phyloP scores from a whole-genome alignment of 179 eudicot species.

The Patellifolia procumbens region DNA sequence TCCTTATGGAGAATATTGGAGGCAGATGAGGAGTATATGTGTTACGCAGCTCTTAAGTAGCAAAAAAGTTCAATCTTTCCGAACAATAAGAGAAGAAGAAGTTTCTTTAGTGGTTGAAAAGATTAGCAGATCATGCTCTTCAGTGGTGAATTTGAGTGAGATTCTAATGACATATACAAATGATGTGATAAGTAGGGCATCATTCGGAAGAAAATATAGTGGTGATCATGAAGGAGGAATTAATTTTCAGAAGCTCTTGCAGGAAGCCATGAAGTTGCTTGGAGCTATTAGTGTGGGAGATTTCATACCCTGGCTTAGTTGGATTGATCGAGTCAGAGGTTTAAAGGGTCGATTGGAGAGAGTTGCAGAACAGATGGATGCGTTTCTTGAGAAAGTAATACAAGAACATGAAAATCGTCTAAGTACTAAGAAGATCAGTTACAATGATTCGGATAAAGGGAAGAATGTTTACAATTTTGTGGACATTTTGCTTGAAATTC shows the following conservation, averaged over 20 bases:
- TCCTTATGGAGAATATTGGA: slow-evolving; percentile 49
- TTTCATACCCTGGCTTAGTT: slow-evolving; percentile 37
- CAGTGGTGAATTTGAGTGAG: slow-evolving; percentile 39
- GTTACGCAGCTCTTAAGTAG: slow-evolving; percentile 38
- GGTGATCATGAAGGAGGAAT: slow-evolving; percentile 26
- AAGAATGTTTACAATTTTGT: slow-evolving; percentile 20
- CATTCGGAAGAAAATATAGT: slow-evolving; percentile 44
- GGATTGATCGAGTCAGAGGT: slow-evolving; percentile 30
- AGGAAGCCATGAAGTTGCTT: slow-evolving; percentile 15
- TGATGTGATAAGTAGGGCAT: slow-evolving; percentile 33
- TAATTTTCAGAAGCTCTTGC: slow-evolving; percentile 22
- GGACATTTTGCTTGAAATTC: slow-evolving; percentile 29
- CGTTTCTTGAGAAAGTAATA: slow-evolving; percentile 19
- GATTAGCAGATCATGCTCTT: slow-evolving; percentile 9
- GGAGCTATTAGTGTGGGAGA: slow-evolving; percentile 38
- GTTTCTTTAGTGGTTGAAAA: slow-evolving; percentile 29
- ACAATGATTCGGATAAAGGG: not conserved
- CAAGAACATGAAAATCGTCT: slow-evolving; percentile 15
- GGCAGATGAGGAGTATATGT: slow-evolving; percentile 36
- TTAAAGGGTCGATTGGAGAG: slow-evolving; percentile 10
- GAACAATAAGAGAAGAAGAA: slow-evolving; percentile 41
- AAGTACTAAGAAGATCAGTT: not conserved
- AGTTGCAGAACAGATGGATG: slow-evolving; percentile 24
- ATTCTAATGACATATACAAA: slow-evolving; percentile 14
- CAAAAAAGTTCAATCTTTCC: slow-evolving; percentile 34